Conservation (phyloP, 352 stramenopile genomes). For the Phytophthora pistaciae region DNA sequence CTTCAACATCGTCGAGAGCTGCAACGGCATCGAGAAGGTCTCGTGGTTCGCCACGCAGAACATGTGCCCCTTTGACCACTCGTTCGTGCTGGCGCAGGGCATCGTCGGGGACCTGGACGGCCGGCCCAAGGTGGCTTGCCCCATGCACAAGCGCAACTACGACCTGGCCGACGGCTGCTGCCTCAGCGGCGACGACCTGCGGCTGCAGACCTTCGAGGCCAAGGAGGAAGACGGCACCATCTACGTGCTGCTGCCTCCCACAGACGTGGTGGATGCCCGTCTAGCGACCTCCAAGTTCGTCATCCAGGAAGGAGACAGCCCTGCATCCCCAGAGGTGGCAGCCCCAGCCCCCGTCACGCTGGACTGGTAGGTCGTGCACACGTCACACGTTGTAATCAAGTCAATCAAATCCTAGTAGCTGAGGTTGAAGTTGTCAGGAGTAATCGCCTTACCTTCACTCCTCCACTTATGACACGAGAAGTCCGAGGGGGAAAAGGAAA, state of each 20-base stretch:
- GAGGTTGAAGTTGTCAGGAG: background rate
- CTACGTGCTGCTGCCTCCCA: slow-evolving; percentile 81
- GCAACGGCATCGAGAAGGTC: slow-evolving; percentile 66
- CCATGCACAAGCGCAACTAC: slow-evolving; percentile 95
- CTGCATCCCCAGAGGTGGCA: background rate
- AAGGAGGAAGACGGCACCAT: slow-evolving; percentile 81
- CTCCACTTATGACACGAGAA: background rate
- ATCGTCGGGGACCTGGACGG: slow-evolving; percentile 88
- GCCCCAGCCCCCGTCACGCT: slow-evolving; percentile 6
- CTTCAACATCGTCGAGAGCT: slow-evolving; percentile 86
- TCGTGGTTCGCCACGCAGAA: slow-evolving; percentile 95
- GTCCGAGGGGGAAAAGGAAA: slow-evolving; percentile 43
- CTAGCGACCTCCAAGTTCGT: slow-evolving; percentile 80
- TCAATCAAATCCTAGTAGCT: background rate
- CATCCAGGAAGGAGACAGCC: slow-evolving; percentile 4
- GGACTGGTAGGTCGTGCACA: slow-evolving; percentile 25
- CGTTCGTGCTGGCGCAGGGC: slow-evolving; percentile 93
- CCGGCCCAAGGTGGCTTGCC: slow-evolving; percentile 90
- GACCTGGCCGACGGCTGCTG: slow-evolving; percentile 78
- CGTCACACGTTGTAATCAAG: background rate
- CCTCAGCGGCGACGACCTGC: slow-evolving; percentile 72
- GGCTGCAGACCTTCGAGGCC: slow-evolving; percentile 87
- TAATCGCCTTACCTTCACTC: too few relatives aligned
- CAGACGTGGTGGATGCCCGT: slow-evolving; percentile 83
- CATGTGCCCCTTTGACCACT: slow-evolving; percentile 94